A percentile compares a stretch with the other conserved stretches of the same genome.
Conservation (phyloP, 768 basidiomycete species). For the Hypholoma fasciculare region DNA sequence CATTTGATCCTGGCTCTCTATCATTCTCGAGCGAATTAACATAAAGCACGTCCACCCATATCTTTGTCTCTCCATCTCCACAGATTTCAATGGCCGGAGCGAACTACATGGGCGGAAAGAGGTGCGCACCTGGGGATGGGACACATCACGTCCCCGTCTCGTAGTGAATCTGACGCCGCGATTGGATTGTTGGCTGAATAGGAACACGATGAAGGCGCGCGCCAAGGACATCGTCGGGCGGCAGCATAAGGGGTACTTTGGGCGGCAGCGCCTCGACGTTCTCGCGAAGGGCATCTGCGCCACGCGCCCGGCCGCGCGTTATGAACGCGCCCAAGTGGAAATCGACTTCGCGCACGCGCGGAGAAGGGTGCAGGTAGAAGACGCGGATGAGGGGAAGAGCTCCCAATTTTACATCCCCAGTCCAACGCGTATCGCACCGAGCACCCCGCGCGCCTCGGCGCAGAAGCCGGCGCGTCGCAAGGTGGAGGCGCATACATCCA, state of each 20-base stretch:
- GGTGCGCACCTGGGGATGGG: slow-evolving; percentile 32
- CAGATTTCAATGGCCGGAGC: slow-evolving; percentile 53
- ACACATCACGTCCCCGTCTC: too few relatives aligned
- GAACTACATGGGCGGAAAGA: slow-evolving; percentile 78
- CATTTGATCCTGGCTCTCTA: too few relatives aligned
- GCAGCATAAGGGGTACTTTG: slow-evolving; percentile 60
- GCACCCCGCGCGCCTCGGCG: slow-evolving; percentile 15
- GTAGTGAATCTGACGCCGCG: not conserved
- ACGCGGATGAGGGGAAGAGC: not conserved
- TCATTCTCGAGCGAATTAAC: too few relatives aligned
- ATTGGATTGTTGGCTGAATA: not conserved
- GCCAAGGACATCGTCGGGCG: slow-evolving; percentile 56
- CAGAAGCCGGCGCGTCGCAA: slow-evolving; percentile 8
- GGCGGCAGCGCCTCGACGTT: slow-evolving; percentile 57
- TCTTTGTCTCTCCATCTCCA: not conserved
- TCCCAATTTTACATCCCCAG: slow-evolving; percentile 23
- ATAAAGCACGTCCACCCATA: not conserved
- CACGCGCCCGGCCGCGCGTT: slow-evolving; percentile 6
- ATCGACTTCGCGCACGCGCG: slow-evolving; percentile 33
- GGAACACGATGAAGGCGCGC: slow-evolving; percentile 59
- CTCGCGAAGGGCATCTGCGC: slow-evolving; percentile 39
- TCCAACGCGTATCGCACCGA: slow-evolving; percentile 22
- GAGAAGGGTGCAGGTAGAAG: slow-evolving; percentile 3
- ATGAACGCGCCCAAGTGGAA: slow-evolving; percentile 9
- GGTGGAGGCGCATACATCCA: slow-evolving; percentile 22